Conservation (phyloP, 208 protist species). For the Zelonia costaricensis region DNA sequence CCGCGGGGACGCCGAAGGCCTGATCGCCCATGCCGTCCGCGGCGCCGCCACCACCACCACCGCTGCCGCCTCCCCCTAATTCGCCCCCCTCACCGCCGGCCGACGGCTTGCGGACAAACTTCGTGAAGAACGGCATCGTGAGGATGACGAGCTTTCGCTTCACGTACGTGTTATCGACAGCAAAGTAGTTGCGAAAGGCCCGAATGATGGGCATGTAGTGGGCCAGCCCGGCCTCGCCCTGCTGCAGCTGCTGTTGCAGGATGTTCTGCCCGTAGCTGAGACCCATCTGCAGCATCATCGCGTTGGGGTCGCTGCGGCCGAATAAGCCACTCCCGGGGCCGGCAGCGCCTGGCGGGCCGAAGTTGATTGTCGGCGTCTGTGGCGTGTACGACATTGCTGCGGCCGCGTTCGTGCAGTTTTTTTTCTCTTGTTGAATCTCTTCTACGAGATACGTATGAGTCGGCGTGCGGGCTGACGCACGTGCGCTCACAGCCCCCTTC, state of each 20-base stretch:
- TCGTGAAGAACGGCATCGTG: slow-evolving; percentile 67
- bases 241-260: slow-evolving; percentile 58
- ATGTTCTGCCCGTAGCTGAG: slow-evolving; percentile 78
- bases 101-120: slow-evolving; percentile 17
- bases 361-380: slow-evolving; percentile 29
- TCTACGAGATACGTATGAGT: too few species aligned
- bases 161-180: slow-evolving; percentile 83
- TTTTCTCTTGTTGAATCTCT: too few species aligned
- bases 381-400: slow-evolving; percentile 7
- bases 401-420: too few species aligned
- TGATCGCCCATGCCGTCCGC: slow-evolving; percentile 17
- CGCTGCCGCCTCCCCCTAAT: slow-evolving; percentile 4
- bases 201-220: slow-evolving; percentile 66
- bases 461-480: too few species aligned
- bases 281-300: slow-evolving; percentile 77
- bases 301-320: slow-evolving; percentile 20
- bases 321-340: slow-evolving; percentile 9
- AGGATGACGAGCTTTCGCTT: slow-evolving; percentile 68
- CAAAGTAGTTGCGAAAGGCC: slow-evolving; percentile 63
- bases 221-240: slow-evolving; percentile 51
- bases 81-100: slow-evolving; percentile 14
- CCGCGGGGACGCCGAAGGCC: slow-evolving; percentile 20
- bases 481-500: too few species aligned
- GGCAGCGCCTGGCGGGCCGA: slow-evolving; percentile 6
- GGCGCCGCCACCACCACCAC: not conserved